These are phyloP conservation scores for Zygoascus hellenicus DNA, from an alignment of 1,139 yeast species.

Conservation along the genomic window DNA sequence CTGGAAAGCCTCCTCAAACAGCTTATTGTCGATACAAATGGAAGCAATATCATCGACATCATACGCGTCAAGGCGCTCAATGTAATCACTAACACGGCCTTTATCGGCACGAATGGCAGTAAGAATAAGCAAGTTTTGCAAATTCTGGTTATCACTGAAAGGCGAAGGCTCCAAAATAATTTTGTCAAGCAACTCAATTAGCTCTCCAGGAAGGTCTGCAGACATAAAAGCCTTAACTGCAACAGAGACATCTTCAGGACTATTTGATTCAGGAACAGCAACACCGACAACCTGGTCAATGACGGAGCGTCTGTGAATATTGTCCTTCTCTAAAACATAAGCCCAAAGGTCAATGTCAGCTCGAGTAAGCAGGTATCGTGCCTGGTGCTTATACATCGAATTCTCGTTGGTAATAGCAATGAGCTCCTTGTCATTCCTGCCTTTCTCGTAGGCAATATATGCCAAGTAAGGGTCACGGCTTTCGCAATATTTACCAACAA, in stretches of 20 bases:
- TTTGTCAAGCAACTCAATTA: slow-evolving; percentile 90
- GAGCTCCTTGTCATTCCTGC: slow-evolving; percentile 84
- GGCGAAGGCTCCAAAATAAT: slow-evolving; percentile 96
- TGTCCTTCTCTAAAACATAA: slow-evolving; percentile 66
- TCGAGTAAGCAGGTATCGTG: slow-evolving; percentile 82
- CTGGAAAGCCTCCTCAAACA: slow-evolving; percentile 91
- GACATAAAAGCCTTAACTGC: slow-evolving; percentile 98
- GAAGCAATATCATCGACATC: slow-evolving; percentile 95
- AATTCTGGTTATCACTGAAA: slow-evolving; percentile 87
- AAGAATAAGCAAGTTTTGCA: slow-evolving; percentile 85
- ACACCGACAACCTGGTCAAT: slow-evolving; percentile 93
- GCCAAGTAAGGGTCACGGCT: slow-evolving; percentile 98
- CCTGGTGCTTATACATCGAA: slow-evolving; percentile 97
- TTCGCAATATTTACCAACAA: slow-evolving; percentile 97
- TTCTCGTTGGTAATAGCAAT: slow-evolving; percentile 91
- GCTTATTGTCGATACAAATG: slow-evolving; percentile 80
- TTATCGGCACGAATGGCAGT: slow-evolving; percentile 96
- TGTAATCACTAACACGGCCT: slow-evolving; percentile 72
- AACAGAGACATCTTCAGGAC: slow-evolving; percentile 92
- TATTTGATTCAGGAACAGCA: slow-evolving; percentile 92
- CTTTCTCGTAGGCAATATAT: slow-evolving; percentile 93
- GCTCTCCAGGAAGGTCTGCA: slow-evolving; percentile 85
- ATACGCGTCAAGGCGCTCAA: slow-evolving; percentile 84
- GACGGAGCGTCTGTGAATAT: slow-evolving; percentile 81
- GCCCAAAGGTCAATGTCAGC: slow-evolving; percentile 82